phyloP scores from a whole-genome alignment of 208 protist species.

The Crithidia fasciculata region DNA sequence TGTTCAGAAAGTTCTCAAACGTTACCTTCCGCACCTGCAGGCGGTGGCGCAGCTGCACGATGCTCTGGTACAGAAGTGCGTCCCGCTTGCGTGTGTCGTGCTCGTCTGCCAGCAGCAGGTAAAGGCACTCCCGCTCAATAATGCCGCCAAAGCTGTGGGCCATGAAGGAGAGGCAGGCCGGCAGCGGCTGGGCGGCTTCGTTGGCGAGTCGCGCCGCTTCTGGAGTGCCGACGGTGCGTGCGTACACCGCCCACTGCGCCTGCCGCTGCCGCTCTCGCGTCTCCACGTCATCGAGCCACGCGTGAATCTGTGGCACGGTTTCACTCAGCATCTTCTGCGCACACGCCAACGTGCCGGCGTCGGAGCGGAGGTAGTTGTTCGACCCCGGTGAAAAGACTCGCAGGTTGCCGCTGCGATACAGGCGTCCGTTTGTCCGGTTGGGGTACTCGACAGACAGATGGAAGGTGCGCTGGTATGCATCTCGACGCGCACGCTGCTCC shows the following conservation, averaged over 20 bases:
- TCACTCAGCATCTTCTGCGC: conserved; percentile 48
- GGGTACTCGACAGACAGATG: conserved; percentile 27
- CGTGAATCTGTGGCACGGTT: conserved; percentile 48
- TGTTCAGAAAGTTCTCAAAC: conserved; percentile 69
- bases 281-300: conserved; percentile 49
- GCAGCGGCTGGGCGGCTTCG: conserved; percentile 18
- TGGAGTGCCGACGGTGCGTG: conserved; percentile 3
- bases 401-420: conserved; percentile 52
- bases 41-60: conserved; percentile 34
- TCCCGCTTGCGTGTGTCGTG: conserved; percentile 24
- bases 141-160: conserved; percentile 79
- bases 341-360: conserved; percentile 48
- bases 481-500: conserved; percentile 10
- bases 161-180: conserved; percentile 62
- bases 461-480: conserved; percentile 20
- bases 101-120: conserved; percentile 45
- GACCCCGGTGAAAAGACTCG: conserved; percentile 53
- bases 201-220: conserved; percentile 14
- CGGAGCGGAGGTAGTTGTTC: conserved; percentile 52
- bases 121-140: conserved; percentile 70
- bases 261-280: conserved; percentile 22
- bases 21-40: conserved; percentile 36
- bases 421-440: conserved; percentile 29
- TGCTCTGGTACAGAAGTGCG: conserved; percentile 21
- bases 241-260: conserved; percentile 17